phyloP scores from a whole-genome alignment of 129 eudicot species.

The Escallonia rubra region DNA sequence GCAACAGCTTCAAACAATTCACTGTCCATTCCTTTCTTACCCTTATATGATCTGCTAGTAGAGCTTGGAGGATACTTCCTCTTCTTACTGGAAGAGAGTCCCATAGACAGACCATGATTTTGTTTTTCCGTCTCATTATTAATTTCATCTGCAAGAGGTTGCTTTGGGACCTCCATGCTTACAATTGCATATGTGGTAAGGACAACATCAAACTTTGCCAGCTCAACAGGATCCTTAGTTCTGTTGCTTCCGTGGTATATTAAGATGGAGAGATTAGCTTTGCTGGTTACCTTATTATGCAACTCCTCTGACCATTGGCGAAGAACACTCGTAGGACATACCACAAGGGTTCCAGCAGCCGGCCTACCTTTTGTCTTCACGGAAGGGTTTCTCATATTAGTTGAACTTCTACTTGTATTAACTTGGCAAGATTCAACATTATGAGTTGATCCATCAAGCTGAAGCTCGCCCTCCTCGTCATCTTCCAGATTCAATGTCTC shows the following conservation, averaged over 20 bases:
- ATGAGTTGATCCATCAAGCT: constrained; percentile 20
- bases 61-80: constrained; percentile 55
- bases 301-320: constrained; percentile 95
- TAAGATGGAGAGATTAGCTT: constrained; percentile 70
- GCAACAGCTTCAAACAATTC: constrained; percentile 48
- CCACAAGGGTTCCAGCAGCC: constrained; percentile 91
- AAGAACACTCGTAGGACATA: constrained; percentile 95
- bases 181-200: constrained; percentile 93
- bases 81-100: constrained; percentile 44
- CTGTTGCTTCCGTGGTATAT: constrained; percentile 86
- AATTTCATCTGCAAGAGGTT: constrained; percentile 63
- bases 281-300: constrained; percentile 57
- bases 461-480: constrained; percentile 49
- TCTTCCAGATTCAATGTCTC: constrained; percentile 76
- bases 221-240: constrained; percentile 75
- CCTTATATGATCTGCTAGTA: constrained; percentile 40
- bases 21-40: constrained; percentile 47
- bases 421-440: constrained; percentile 20
- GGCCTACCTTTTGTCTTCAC: constrained; percentile 56
- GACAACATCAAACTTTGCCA: constrained; percentile 91
- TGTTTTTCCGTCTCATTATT: constrained; percentile 45
- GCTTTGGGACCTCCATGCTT: constrained; percentile 94
- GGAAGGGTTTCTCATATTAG: constrained; percentile 7
- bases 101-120: constrained; percentile 26
- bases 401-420: constrained; percentile 7